Conservation (phyloP, 78 protist species). For the slime mould (Dictyostelium discoideum) region DNA sequence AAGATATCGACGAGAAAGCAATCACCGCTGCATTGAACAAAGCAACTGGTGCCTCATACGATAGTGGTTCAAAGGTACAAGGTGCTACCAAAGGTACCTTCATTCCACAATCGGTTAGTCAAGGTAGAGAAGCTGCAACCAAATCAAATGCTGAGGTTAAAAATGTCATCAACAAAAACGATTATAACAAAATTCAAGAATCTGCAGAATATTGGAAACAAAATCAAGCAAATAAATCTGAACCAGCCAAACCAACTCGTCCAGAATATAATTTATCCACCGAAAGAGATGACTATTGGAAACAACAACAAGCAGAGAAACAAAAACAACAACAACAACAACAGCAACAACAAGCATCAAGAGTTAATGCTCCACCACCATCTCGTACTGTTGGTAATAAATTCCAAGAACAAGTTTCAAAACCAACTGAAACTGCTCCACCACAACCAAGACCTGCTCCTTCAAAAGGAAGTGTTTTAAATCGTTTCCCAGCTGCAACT, state of each 20-base stretch:
- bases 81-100: constrained; percentile 29
- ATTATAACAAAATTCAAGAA: constrained; percentile 69
- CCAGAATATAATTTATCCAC: constrained; percentile 59
- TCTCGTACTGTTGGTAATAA: constrained; percentile 29
- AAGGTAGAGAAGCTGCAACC: constrained; percentile 66
- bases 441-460: constrained; percentile 63
- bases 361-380: constrained; percentile 41
- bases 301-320: constrained; percentile 46
- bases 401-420: constrained; percentile 40
- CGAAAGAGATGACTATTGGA: constrained; percentile 71
- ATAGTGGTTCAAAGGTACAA: constrained; percentile 78
- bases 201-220: constrained; percentile 58
- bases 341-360: background rate
- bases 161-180: constrained; percentile 61
- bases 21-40: constrained; percentile 43
- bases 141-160: constrained; percentile 57
- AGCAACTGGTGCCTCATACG: constrained; percentile 83
- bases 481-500: constrained; percentile 3
- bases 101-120: constrained; percentile 71
- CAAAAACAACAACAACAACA: background rate
- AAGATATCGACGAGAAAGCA: constrained; percentile 73
- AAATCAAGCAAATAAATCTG: constrained; percentile 13
- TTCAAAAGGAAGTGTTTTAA: constrained; percentile 17
- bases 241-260: constrained; percentile 43
- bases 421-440: background rate